Evolutionary conservation across 2,329 filamentous ascomycete genomes (phyloP).

Genomic region (Nannizziopsis barbatae): DNA sequence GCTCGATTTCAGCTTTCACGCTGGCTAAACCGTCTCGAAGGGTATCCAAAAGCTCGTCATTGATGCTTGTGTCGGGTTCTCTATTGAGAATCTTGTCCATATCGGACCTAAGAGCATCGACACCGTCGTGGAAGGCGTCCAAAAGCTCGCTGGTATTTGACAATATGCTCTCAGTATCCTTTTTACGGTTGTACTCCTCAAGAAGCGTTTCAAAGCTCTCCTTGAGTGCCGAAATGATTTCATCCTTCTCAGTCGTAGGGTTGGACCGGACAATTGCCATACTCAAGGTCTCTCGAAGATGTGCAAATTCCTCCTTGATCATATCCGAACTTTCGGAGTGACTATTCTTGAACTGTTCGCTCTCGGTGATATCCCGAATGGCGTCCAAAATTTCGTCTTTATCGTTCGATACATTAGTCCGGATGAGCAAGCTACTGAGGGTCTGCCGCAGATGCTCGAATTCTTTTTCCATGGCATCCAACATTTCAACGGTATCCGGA

Average conservation of each 20-base stretch:
- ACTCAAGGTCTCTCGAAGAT: constrained; percentile 48
- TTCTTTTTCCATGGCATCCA: constrained; percentile 66
- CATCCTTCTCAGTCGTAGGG: constrained; percentile 45
- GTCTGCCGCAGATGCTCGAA: constrained; percentile 71
- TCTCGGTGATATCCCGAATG: constrained; percentile 41
- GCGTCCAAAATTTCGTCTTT: constrained; percentile 53
- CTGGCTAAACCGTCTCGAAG: constrained; percentile 69
- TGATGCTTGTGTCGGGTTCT: constrained; percentile 69
- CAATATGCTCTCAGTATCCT: constrained; percentile 42
- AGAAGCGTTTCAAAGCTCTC: constrained; percentile 36
- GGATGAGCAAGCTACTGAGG: constrained; percentile 58
- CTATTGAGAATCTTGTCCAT: constrained; percentile 65
- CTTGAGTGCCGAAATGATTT: constrained; percentile 47
- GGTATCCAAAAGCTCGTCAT: constrained; percentile 80
- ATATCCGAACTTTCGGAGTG: constrained; percentile 38
- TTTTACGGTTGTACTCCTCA: constrained; percentile 44
- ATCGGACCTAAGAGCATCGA: constrained; percentile 65
- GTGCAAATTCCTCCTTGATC: constrained; percentile 51
- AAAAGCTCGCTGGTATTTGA: constrained; percentile 48
- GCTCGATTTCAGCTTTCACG: constrained; percentile 66
- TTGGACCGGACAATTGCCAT: constrained; percentile 41
- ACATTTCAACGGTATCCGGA: constrained; percentile 55
- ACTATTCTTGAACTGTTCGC: constrained; percentile 31
- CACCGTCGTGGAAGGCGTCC: constrained; percentile 54
- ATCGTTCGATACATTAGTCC: constrained; percentile 44